These are phyloP conservation scores for Boletus edulis DNA, from an alignment of 768 basidiomycete species.

Conservation along the genomic window DNA sequence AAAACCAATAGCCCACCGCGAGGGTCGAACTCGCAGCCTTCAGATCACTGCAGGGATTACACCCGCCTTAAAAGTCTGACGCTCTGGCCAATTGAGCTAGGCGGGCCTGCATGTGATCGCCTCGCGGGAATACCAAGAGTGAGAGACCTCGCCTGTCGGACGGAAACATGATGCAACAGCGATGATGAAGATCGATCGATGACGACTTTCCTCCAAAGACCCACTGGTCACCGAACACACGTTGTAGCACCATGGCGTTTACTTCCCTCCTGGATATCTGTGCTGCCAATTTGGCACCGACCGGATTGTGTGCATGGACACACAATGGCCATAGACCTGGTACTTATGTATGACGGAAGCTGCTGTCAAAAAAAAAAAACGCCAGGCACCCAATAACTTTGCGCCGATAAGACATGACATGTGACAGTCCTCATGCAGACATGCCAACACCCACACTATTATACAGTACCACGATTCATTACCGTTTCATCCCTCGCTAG, in stretches of 20 bases:
- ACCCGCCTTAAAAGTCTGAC: slow-evolving; percentile 49
- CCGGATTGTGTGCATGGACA: not conserved
- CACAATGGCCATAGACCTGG: not conserved
- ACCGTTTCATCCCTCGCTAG: slow-evolving; percentile 14
- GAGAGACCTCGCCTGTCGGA: no score
- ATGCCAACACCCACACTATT: not conserved
- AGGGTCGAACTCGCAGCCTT: slow-evolving; percentile 87
- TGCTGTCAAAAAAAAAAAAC: not conserved
- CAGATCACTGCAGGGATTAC: slow-evolving; percentile 43
- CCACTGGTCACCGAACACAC: slow-evolving; percentile 1
- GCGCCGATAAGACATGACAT: slow-evolving; percentile 7
- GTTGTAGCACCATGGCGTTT: not conserved
- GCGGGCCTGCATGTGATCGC: slow-evolving; percentile 35
- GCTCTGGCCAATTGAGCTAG: slow-evolving; percentile 65
- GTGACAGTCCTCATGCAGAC: not conserved
- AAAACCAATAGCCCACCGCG: slow-evolving; percentile 65
- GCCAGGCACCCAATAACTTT: not conserved
- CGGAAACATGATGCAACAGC: no score
- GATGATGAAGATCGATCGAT: not conserved
- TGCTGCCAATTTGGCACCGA: not conserved
- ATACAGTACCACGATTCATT: slow-evolving; percentile 17
- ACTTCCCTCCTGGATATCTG: not conserved
- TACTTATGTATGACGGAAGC: not conserved
- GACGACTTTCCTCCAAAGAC: not conserved
- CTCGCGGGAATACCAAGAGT: no score